phyloP scores from a whole-genome alignment of 371 early-diverging fungal species.

The Mucor ambiguus region DNA sequence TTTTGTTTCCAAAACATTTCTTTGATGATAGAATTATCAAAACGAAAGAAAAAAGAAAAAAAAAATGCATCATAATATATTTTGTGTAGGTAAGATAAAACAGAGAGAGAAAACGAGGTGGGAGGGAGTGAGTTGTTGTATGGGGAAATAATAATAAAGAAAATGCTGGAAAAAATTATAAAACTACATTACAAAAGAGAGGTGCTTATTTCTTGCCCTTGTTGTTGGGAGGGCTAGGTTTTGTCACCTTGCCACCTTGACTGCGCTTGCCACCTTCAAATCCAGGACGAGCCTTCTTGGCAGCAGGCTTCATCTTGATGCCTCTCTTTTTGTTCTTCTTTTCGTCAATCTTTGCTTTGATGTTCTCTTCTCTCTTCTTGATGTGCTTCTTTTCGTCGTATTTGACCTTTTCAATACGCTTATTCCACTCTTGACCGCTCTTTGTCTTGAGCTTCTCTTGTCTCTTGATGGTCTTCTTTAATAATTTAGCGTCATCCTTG shows the following conservation, averaged over 20 bases:
- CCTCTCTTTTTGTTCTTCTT: conserved; percentile 74
- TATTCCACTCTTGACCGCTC: conserved; percentile 82
- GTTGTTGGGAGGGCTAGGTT: conserved; percentile 23
- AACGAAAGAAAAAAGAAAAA: neutral
- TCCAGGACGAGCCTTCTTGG: conserved; percentile 49
- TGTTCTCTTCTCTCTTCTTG: conserved; percentile 79
- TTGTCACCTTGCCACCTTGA: conserved; percentile 41
- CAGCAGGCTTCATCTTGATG: conserved; percentile 48
- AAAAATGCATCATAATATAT: conserved; percentile 4
- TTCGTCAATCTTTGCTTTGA: conserved; percentile 65
- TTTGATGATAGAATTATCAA: neutral
- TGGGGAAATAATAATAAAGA: neutral
- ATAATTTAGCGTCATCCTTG: conserved; percentile 85
- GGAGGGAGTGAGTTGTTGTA: neutral
- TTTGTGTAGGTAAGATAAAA: conserved; percentile 1
- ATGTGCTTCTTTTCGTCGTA: conserved; percentile 68
- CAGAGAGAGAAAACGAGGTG: neutral
- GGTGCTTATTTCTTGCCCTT: conserved; percentile 29
- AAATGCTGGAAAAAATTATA: conserved; percentile 9
- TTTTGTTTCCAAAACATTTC: too few species aligned
- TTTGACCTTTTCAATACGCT: conserved; percentile 70
- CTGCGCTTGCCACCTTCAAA: conserved; percentile 50
- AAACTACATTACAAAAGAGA: conserved; percentile 13
- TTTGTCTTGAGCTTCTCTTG: conserved; percentile 82
- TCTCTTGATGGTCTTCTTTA: conserved; percentile 91